phyloP scores from a whole-genome alignment of 2,329 filamentous ascomycete species.

The Aspergillus texensis region DNA sequence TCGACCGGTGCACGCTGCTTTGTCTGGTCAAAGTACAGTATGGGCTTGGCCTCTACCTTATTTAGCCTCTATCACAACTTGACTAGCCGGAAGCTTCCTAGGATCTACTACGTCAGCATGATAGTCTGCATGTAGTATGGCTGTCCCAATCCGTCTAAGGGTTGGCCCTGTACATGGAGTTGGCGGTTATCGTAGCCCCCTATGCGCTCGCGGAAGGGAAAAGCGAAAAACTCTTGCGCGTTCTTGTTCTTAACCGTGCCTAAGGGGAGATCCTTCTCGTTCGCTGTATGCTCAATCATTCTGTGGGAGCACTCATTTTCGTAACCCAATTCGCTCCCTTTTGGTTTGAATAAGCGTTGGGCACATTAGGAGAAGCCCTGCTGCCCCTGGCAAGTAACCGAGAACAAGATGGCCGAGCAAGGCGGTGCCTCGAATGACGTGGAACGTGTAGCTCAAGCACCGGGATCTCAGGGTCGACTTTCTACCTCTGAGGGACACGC shows the following conservation, averaged over 20 bases:
- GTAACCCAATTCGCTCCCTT: conserved; percentile 8
- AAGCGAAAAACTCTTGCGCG: neutral
- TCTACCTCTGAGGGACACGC: conserved; percentile 26
- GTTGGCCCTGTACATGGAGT: neutral
- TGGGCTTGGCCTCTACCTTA: neutral
- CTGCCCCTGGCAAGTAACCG: conserved; percentile 10
- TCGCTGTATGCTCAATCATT: conserved; percentile 7
- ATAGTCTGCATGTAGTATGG: conserved; percentile 19
- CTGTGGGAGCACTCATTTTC: conserved; percentile 8
- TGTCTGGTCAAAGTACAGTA: neutral
- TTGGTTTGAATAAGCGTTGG: conserved; percentile 4
- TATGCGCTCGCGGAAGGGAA: conserved; percentile 4
- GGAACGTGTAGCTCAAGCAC: conserved; percentile 19
- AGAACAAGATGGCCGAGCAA: conserved; percentile 27
- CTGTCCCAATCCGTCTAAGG: neutral
- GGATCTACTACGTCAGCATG: conserved; percentile 38
- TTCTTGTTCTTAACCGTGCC: conserved; percentile 4
- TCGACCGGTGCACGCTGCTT: neutral
- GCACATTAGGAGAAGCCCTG: conserved; percentile 6
- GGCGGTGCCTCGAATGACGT: conserved; percentile 18
- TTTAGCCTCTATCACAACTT: conserved; percentile 4
- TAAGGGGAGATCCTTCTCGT: conserved; percentile 7
- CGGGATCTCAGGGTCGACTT: conserved; percentile 24
- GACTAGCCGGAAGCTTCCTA: conserved; percentile 22
- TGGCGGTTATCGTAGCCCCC: conserved; percentile 6